Evolutionary conservation across 345 rosid species (phyloP), one percentile per base, ranked within the genome.

Genomic region (Diplotaxis tenuifolia): DNA sequence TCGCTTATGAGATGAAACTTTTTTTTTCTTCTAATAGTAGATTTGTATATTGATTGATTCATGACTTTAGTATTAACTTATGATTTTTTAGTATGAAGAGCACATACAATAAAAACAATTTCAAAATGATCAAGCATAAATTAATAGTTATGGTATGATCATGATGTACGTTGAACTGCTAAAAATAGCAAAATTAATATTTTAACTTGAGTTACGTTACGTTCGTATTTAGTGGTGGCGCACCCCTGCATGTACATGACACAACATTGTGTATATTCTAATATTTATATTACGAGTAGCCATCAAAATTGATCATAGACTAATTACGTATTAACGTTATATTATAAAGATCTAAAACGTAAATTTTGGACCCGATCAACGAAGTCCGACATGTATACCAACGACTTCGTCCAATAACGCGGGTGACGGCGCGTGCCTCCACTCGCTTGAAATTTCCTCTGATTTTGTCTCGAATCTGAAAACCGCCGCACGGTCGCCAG

Each of bases 341-440:
- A 16, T 3, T 7, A 20, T 12, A 28, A 1, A n/a, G 21, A 34
- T n/a, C n/a, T 0, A 42, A 8, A 36, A 59, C 73, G 53, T 21
- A 47, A n/a, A 49, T n/a, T 12, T 47, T 14, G 21, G 12, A 67
- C 73, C 50, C 20, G 67, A 47, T 60, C 29, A 67, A 61, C 8
- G 47, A 75, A 45, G 36, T 31, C 74, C 52, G 53, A 57, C 80
- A 60, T 65, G 59, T 20, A 6, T 65, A 8, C 68, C 77, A 50
- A 77, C 76, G 68, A 71, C 80, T 65, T 21, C 32, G 6, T 25
- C 58, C 14, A 11, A 12, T 68, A 64, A 77, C 73, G 81, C 77
- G 77, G 4, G 34, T 60, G 69, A 66, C 65, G 77, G 77, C 73
- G 77, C 80, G 69, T 77, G 65, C 0, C 7, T 47, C 9, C 53